Evolutionary conservation across 1,284 basidiomycete species (phyloP).

Genomic region (Macrocystidia cucumis): DNA sequence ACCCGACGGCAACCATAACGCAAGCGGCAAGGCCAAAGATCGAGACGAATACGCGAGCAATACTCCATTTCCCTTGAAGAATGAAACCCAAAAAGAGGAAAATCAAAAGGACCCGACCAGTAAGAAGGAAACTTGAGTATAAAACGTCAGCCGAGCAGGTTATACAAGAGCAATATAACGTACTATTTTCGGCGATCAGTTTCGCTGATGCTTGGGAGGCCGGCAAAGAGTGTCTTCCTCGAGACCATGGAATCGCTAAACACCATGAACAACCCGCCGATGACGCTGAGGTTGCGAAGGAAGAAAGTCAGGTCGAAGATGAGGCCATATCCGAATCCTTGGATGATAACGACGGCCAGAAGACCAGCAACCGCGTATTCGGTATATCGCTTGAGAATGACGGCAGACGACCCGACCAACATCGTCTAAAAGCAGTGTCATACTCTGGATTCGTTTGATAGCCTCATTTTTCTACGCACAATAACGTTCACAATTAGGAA

Average conservation of each 20-base stretch:
- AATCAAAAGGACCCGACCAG: slow-evolving; percentile 94
- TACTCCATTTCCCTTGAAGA: slow-evolving; percentile 87
- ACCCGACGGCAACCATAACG: slow-evolving; percentile 95
- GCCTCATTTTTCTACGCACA: slow-evolving; percentile 44
- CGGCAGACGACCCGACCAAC: slow-evolving; percentile 80
- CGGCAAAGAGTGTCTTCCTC: slow-evolving; percentile 87
- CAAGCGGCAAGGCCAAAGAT: slow-evolving; percentile 89
- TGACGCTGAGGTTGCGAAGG: slow-evolving; percentile 90
- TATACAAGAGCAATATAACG: slow-evolving; percentile 21
- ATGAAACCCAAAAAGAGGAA: slow-evolving; percentile 99
- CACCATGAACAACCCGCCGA: slow-evolving; percentile 95
- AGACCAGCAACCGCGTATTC: slow-evolving; percentile 89
- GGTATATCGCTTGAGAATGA: slow-evolving; percentile 85
- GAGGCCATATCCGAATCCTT: slow-evolving; percentile 92
- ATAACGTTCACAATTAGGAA: slow-evolving; percentile 92
- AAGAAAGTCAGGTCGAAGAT: slow-evolving; percentile 99
- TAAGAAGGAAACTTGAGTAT: slow-evolving; percentile 80
- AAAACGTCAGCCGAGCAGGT: not conserved
- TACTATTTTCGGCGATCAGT: slow-evolving; percentile 98
- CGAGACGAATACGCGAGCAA: slow-evolving; percentile 82
- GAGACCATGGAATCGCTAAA: slow-evolving; percentile 92
- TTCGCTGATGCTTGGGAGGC: slow-evolving; percentile 86
- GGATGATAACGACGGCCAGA: slow-evolving; percentile 86
- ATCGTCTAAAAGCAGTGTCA: slow-evolving; percentile 57
- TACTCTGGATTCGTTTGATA: not conserved